A percentile compares a stretch with the other conserved stretches of the same genome.
phyloP scores from a whole-genome alignment of 1,284 basidiomycete genomes.

The Sporisorium scitamineum region DNA sequence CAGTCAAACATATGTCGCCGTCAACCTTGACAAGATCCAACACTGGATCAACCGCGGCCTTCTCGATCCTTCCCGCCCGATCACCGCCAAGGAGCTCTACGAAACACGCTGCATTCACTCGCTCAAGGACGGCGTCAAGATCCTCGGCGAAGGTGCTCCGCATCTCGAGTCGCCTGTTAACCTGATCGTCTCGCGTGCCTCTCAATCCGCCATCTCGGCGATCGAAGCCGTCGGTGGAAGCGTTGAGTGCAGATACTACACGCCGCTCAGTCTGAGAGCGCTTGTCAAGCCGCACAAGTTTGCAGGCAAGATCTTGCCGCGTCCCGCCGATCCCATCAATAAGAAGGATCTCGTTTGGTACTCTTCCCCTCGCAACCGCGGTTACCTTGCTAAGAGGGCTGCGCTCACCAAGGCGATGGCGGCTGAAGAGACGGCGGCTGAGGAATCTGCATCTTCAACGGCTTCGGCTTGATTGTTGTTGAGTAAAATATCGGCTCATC shows the following conservation, averaged over 20 bases:
- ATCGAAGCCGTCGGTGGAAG: conserved; percentile 85
- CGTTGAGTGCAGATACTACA: conserved; percentile 92
- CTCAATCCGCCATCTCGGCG: conserved; percentile 84
- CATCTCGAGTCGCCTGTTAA: conserved; percentile 81
- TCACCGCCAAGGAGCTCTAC: conserved; percentile 87
- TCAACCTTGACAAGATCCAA: conserved; percentile 89
- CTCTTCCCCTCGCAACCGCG: conserved; percentile 50
- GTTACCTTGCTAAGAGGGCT: conserved; percentile 53
- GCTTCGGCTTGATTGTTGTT: conserved; percentile 11
- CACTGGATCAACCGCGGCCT: conserved; percentile 89
- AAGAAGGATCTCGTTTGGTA: conserved; percentile 65
- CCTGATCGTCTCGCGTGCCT: conserved; percentile 86
- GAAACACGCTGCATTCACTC: conserved; percentile 88
- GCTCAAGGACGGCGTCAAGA: conserved; percentile 88
- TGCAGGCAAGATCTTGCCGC: conserved; percentile 55
- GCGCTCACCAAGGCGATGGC: conserved; percentile 28
- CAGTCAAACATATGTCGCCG: conserved; percentile 78
- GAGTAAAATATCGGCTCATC: not conserved
- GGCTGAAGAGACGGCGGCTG: conserved; percentile 8
- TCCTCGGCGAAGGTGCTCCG: conserved; percentile 83
- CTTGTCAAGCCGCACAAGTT: conserved; percentile 75
- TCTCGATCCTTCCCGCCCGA: conserved; percentile 82
- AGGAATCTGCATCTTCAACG: not conserved
- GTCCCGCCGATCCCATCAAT: conserved; percentile 57
- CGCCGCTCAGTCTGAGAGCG: conserved; percentile 83